phyloP scores from a whole-genome alignment of 2,329 filamentous ascomycete species.

The Leptographium galeiforme region DNA sequence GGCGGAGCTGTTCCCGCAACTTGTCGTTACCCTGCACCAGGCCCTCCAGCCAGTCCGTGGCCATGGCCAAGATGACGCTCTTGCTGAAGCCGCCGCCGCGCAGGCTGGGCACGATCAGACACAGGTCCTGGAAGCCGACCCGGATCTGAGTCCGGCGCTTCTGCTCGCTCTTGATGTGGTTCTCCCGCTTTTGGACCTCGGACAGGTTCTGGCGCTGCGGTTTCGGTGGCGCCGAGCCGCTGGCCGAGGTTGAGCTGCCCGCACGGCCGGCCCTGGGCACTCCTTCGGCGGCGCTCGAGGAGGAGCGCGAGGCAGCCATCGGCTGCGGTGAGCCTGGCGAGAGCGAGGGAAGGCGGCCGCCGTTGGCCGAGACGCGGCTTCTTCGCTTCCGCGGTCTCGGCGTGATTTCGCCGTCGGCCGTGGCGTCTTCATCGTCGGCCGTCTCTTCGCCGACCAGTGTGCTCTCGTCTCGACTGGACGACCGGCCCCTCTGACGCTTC shows the following conservation, averaged over 20 bases:
- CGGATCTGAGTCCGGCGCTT: slow-evolving; percentile 81
- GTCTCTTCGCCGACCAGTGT: background rate
- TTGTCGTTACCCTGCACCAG: slow-evolving; percentile 55
- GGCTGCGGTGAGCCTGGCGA: background rate
- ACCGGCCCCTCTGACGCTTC: slow-evolving; percentile 34
- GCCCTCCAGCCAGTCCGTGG: slow-evolving; percentile 66
- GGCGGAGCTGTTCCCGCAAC: slow-evolving; percentile 36
- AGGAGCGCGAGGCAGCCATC: background rate
- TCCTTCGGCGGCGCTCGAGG: background rate
- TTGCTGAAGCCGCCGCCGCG: slow-evolving; percentile 68
- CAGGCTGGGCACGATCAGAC: slow-evolving; percentile 61
- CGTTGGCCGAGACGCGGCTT: background rate
- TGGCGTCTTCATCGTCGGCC: background rate
- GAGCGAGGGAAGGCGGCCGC: background rate
- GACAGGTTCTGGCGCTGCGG: slow-evolving; percentile 55
- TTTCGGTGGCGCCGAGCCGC: slow-evolving; percentile 21
- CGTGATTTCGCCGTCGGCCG: background rate
- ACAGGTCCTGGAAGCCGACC: slow-evolving; percentile 70
- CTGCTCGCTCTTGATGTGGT: slow-evolving; percentile 46
- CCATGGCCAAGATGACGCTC: slow-evolving; percentile 62
- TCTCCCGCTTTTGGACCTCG: slow-evolving; percentile 70
- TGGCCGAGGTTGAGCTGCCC: background rate
- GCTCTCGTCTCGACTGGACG: background rate
- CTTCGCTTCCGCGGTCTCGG: background rate
- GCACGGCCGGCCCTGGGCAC: background rate